These are phyloP conservation scores for Aureobasidium sp. DNA, from an alignment of 2,329 filamentous ascomycete species.

Conservation along the genomic window DNA sequence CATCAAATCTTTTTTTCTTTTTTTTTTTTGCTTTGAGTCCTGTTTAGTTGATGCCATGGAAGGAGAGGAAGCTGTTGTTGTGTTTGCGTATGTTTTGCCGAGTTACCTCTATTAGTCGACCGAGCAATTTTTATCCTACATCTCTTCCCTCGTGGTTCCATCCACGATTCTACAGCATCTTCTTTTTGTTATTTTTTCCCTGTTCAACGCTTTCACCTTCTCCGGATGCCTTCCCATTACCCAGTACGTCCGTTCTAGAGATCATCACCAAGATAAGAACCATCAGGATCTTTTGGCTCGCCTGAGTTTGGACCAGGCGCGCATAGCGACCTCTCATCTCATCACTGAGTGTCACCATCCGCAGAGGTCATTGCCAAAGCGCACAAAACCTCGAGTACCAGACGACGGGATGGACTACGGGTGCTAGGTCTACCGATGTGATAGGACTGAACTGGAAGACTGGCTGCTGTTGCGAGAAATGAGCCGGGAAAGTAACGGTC, in stretches of 20 bases:
- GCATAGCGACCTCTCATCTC: too few species aligned
- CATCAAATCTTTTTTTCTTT: too few species aligned
- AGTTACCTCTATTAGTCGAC: too few species aligned
- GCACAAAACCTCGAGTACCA: not conserved
- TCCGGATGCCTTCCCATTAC: not conserved
- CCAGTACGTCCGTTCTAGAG: not conserved
- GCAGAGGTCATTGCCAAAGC: not conserved
- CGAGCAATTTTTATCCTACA: too few species aligned
- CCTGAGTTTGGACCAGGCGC: not conserved
- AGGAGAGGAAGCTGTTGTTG: too few species aligned
- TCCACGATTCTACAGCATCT: too few species aligned
- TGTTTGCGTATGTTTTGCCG: too few species aligned
- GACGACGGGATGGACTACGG: not conserved
- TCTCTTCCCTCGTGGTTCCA: too few species aligned
- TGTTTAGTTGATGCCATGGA: too few species aligned
- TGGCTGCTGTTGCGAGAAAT: not conserved
- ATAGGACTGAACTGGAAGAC: not conserved
- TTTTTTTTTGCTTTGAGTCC: too few species aligned
- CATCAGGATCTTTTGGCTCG: not conserved
- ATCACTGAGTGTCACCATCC: not conserved
- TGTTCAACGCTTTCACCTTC: too few species aligned
- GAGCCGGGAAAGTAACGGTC: not conserved
- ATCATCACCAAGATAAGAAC: not conserved
- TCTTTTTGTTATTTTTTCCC: too few species aligned
- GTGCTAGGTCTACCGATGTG: not conserved